Conservation (phyloP, 2,329 filamentous ascomycete species). For the Dryadomyces quercivorus region DNA sequence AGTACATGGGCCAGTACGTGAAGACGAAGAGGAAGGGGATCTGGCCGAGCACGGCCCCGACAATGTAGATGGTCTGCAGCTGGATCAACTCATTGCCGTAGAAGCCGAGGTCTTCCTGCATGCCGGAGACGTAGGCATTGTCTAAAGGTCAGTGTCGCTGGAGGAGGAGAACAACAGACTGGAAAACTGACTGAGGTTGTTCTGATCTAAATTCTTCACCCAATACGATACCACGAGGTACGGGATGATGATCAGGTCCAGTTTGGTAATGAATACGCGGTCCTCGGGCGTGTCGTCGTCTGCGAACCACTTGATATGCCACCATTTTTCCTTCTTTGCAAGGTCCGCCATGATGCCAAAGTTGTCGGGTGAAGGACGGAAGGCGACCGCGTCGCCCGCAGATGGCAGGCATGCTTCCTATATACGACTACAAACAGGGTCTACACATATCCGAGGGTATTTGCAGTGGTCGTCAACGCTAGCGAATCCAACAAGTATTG, state of each 20-base stretch:
- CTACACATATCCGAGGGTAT: too few relatives aligned
- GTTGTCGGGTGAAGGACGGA: too few relatives aligned
- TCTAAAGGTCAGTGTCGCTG: conserved; percentile 1
- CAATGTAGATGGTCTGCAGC: conserved; percentile 32
- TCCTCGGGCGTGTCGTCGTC: conserved; percentile 36
- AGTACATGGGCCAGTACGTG: conserved; percentile 24
- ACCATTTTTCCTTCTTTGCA: conserved; percentile 15
- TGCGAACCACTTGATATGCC: conserved; percentile 33
- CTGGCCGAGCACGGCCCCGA: conserved; percentile 24
- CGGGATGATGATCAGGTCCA: conserved; percentile 42
- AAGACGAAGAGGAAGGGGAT: conserved; percentile 19
- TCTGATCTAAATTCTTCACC: conserved; percentile 37
- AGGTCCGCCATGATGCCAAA: neutral
- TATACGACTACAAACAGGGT: too few relatives aligned
- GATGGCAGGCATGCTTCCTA: too few relatives aligned
- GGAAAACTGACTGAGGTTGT: conserved; percentile 14
- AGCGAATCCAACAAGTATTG: too few relatives aligned
- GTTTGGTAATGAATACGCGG: conserved; percentile 37
- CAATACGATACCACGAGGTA: conserved; percentile 44
- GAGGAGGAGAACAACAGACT: too few relatives aligned
- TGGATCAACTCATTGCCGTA: conserved; percentile 30
- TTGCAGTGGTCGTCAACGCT: too few relatives aligned
- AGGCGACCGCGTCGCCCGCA: too few relatives aligned
- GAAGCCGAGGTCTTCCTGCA: conserved; percentile 32
- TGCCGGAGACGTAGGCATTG: conserved; percentile 35